These are phyloP conservation scores for Quercus dentata DNA, from an alignment of 306 rosid species.

Conservation along the genomic window DNA sequence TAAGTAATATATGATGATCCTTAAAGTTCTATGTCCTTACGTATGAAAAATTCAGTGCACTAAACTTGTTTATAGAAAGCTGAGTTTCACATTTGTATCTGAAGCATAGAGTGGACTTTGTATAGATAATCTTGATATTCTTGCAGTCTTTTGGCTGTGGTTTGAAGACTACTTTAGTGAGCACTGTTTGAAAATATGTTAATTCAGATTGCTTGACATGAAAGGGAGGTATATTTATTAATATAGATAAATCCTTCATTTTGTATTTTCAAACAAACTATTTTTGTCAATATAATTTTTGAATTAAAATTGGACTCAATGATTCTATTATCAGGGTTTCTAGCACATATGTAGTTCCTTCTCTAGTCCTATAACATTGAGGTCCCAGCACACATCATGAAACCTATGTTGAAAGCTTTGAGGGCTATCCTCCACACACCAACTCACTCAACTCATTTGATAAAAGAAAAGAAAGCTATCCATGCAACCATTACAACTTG, in stretches of 20 bases:
- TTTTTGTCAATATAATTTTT: not conserved
- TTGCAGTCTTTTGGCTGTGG: not conserved
- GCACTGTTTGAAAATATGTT: not conserved
- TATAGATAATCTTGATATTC: not conserved
- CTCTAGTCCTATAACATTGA: not conserved
- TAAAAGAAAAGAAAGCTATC: not conserved
- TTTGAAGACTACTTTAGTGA: not conserved
- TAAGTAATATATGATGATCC: not conserved
- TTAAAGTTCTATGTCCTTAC: not conserved
- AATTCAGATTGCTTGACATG: not conserved
- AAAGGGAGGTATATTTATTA: not conserved
- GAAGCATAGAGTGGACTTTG: conserved; percentile 3
- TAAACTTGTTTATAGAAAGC: not conserved
- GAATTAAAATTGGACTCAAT: not conserved
- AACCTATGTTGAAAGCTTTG: not conserved
- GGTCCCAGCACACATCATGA: not conserved
- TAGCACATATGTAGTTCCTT: not conserved
- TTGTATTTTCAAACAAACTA: not conserved
- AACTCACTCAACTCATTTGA: not conserved
- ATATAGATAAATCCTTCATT: not conserved
- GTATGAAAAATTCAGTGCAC: not conserved
- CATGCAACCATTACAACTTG: conserved; percentile 23
- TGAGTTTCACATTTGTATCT: not conserved
- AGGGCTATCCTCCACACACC: not conserved
- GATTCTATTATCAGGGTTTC: conserved; percentile 5